These are phyloP conservation scores for Pleurotus cornucopiae DNA, from an alignment of 768 basidiomycete species.

Conservation along the genomic window DNA sequence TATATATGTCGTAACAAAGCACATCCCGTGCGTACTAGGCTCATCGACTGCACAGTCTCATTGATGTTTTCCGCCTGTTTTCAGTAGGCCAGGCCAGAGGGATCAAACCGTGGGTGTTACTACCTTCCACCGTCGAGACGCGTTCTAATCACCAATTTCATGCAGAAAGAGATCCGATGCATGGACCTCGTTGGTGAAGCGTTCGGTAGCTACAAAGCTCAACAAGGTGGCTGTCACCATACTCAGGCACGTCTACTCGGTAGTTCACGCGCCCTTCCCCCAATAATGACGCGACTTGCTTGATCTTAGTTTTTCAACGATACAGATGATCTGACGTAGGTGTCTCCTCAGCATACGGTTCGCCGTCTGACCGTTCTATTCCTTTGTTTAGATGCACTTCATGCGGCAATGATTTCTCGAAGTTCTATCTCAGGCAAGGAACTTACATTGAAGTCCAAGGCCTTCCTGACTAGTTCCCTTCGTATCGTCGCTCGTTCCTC, in stretches of 20 bases:
- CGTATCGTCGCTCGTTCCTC: not conserved
- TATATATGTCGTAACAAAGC: constrained; percentile 7
- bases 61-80: not conserved
- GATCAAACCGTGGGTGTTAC: not conserved
- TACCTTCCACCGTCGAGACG: not conserved
- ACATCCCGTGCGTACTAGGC: constrained; percentile 4
- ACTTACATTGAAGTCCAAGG: constrained; percentile 7
- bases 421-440: constrained; percentile 7
- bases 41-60: not conserved
- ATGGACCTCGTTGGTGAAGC: constrained; percentile 7
- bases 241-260: not conserved
- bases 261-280: not conserved
- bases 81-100: not conserved
- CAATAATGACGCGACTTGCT: not conserved
- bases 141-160: not conserved
- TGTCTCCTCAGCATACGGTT: not conserved
- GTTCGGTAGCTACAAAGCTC: constrained; percentile 8
- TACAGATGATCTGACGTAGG: not conserved
- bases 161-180: constrained; percentile 7
- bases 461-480: not conserved
- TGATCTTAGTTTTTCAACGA: constrained; percentile 5
- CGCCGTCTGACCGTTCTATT: not conserved
- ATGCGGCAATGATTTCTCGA: constrained; percentile 6
- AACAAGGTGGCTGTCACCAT: constrained; percentile 5
- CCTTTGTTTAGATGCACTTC: not conserved